These are phyloP conservation scores for Eutreptiella sp. DNA, from an alignment of 208 protist species.

Conservation along the genomic window DNA sequence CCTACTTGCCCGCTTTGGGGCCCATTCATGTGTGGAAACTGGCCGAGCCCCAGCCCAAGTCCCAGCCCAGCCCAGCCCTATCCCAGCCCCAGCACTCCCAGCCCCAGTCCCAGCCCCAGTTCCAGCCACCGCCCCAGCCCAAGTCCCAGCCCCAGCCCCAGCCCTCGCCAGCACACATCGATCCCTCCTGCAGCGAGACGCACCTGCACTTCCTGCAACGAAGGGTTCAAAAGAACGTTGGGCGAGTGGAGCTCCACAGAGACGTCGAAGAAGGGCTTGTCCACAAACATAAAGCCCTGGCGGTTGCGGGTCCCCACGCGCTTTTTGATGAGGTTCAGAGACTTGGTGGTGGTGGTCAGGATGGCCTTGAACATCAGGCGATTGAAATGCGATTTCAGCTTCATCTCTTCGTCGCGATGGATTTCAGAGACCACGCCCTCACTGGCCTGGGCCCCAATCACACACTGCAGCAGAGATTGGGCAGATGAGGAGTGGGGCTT, in stretches of 20 bases:
- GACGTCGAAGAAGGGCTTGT: slow-evolving; percentile 90
- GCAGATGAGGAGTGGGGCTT: slow-evolving; percentile 50
- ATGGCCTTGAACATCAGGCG: slow-evolving; percentile 83
- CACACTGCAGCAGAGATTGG: slow-evolving; percentile 11
- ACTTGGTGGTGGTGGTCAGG: slow-evolving; percentile 74
- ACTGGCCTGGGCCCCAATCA: slow-evolving; percentile 6
- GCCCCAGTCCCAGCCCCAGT: no score
- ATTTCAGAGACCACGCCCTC: not conserved
- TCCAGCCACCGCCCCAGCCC: no score
- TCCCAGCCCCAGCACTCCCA: no score
- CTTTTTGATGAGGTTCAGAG: slow-evolving; percentile 80
- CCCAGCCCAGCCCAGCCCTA: no score
- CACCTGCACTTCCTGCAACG: slow-evolving; percentile 85
- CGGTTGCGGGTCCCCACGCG: slow-evolving; percentile 76
- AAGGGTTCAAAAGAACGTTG: slow-evolving; percentile 80
- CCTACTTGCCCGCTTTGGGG: no score
- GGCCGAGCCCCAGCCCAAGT: no score
- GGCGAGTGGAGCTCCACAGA: slow-evolving; percentile 84
- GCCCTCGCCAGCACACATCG: no score
- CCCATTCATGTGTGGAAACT: no score
- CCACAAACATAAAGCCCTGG: slow-evolving; percentile 80
- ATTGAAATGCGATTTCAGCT: slow-evolving; percentile 78
- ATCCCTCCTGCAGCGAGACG: no score
- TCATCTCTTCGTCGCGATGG: slow-evolving; percentile 18
- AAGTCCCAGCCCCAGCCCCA: no score